phyloP scores from a whole-genome alignment of 805 yeast genomes.

The Wickerhamiella dianesei region DNA sequence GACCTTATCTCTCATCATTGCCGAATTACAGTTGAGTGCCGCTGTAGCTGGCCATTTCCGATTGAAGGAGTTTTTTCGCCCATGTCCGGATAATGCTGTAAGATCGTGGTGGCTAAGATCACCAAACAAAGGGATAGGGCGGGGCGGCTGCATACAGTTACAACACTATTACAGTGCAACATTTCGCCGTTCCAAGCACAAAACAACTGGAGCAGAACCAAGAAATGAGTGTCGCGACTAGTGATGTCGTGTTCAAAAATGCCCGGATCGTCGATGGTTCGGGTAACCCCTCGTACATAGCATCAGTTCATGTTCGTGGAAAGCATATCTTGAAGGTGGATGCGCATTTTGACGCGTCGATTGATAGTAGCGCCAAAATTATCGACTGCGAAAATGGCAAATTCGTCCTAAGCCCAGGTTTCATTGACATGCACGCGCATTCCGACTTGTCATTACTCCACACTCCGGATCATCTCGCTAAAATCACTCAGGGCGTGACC shows the following conservation, averaged over 20 bases:
- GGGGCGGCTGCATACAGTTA: no score
- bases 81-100: no score
- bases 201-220: background rate
- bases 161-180: no score
- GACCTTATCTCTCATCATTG: no score
- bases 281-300: conserved; percentile 3
- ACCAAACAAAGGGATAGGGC: no score
- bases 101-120: no score
- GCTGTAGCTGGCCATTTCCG: no score
- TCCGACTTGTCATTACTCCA: conserved; percentile 11
- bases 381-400: conserved; percentile 7
- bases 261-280: conserved; percentile 9
- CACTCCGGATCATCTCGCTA: conserved; percentile 12
- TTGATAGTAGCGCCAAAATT: background rate
- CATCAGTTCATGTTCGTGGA: conserved; percentile 5
- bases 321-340: conserved; percentile 2
- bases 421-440: conserved; percentile 15
- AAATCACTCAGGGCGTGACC: conserved; percentile 13
- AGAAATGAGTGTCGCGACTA: background rate
- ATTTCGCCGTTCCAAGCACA: no score
- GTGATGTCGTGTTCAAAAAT: conserved; percentile 4
- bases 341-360: background rate
- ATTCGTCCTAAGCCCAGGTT: conserved; percentile 9
- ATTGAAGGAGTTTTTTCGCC: no score
- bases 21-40: no score